Evolutionary conservation across 2,329 filamentous ascomycete genomes (phyloP), one percentile per base, ranked within the genome.

Genomic region (Seiridium unicorne): DNA sequence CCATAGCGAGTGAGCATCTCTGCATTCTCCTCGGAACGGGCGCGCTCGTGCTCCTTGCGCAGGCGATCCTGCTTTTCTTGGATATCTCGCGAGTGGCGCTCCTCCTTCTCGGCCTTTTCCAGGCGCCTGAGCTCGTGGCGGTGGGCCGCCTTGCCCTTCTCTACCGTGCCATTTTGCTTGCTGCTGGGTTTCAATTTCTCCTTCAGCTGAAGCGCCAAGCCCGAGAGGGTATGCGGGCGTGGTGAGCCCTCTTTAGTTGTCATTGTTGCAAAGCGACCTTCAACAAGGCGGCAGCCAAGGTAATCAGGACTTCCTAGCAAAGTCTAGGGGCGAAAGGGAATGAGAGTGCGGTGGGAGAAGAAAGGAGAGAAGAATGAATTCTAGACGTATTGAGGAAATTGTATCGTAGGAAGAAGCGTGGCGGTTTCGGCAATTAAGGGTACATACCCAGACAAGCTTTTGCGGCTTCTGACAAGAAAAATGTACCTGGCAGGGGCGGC

Each of bases 51-150:
- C 47, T 73, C 68, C 5, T 66, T 63, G 40, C 63, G 66, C 38
- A 68, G 69, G 18, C 70, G 66, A 35, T 61, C n/a, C 47, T 63
- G 58, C 57, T 58, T 13, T 34, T 69, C 61, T 3, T 63, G 63
- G 47, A 71, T 63, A 49, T 72, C 68, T 11, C 70, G 61, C 44
- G 71, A 65, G 26, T 66, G 67, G 8, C 70, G 67, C 11, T 72
- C 68, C 10, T 68, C 64, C 56, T 74, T 72, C 44, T 69, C 67
- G 3, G 64, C 65, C 58, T 70, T 67, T 42, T 68, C 67, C 35
- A 69, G 64, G 3, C 54, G 54, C 51, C 60, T 66, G 2, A 66
- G 66, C 60, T 70, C 69, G n/a, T 64, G 66, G 31, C 69, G 54
- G 4, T 67, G 64, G 44, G 67, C 65, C 34, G 66, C 60, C n/a